Percentiles rank a stretch among this genome's conserved stretches.
These are phyloP conservation scores for Cyamopsis tetragonoloba DNA, from an alignment of 306 rosid species.

Conservation along the genomic window DNA sequence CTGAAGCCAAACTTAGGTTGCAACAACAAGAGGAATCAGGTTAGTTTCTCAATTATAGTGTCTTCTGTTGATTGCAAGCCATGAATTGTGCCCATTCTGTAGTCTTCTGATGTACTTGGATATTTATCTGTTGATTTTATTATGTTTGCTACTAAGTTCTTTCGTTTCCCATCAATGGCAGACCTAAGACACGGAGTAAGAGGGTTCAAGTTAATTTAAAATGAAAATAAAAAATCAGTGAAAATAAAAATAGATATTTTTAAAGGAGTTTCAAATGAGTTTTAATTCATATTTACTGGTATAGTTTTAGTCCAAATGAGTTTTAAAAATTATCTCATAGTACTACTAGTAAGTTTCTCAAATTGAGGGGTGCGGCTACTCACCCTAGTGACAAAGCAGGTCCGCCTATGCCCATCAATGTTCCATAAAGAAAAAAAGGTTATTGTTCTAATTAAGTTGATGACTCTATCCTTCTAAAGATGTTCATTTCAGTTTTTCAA, in stretches of 20 bases:
- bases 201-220: no score
- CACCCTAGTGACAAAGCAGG: no score
- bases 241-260: no score
- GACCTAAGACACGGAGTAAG: no score
- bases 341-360: no score
- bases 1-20: slow-evolving; percentile 57
- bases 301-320: no score
- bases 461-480: background rate
- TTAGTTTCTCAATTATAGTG: slow-evolving; percentile 7
- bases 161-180: no score
- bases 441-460: background rate
- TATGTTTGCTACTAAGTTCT: background rate
- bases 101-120: background rate
- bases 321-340: no score
- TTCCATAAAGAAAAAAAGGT: background rate
- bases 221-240: no score
- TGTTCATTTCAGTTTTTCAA: background rate
- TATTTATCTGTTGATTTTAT: background rate
- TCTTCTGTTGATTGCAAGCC: background rate
- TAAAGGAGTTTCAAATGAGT: no score
- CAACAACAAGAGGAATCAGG: slow-evolving; percentile 44
- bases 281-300: no score
- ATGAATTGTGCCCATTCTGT: background rate
- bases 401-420: background rate
- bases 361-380: no score